These are phyloP conservation scores for Stagonosporopsis vannaccii DNA, from an alignment of 2,329 filamentous ascomycete species.

Conservation along the genomic window DNA sequence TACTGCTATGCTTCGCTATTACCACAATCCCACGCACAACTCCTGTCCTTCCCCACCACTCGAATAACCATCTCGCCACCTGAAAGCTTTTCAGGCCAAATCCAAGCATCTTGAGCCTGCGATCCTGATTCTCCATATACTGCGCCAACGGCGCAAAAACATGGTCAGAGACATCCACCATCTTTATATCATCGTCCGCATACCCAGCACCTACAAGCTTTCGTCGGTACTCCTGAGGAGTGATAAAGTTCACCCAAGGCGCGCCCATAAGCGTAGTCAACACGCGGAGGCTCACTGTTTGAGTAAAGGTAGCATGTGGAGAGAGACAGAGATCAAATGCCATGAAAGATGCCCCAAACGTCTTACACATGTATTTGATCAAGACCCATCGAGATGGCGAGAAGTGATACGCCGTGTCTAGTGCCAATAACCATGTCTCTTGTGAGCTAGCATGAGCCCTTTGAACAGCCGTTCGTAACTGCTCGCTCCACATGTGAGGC, in stretches of 20 bases:
- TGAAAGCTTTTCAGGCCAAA: constrained; percentile 49
- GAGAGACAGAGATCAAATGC: constrained; percentile 61
- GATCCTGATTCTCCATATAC: constrained; percentile 53
- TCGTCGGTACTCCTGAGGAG: constrained; percentile 54
- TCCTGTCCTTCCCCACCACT: constrained; percentile 53
- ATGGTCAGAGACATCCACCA: constrained; percentile 61
- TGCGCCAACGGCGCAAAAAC: constrained; percentile 60
- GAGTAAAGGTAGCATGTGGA: constrained; percentile 24
- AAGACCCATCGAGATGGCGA: constrained; percentile 59
- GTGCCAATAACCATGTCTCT: constrained; percentile 61
- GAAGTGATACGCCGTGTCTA: constrained; percentile 67
- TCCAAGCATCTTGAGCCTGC: constrained; percentile 45
- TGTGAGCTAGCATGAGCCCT: constrained; percentile 1
- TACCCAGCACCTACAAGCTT: constrained; percentile 61
- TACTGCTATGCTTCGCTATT: constrained; percentile 40
- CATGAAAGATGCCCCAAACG: constrained; percentile 60
- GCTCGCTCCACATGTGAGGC: constrained; percentile 53
- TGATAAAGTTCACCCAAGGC: constrained; percentile 60
- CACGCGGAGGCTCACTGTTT: constrained; percentile 48
- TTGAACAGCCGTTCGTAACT: constrained; percentile 29
- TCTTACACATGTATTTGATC: constrained; percentile 52
- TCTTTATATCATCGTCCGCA: constrained; percentile 48
- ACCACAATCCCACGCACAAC: constrained; percentile 52
- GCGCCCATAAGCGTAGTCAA: constrained; percentile 59
- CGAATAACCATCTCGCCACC: constrained; percentile 47